Percentiles rank a stretch among this genome's conserved stretches.
These are phyloP conservation scores for Suhomyces sp. DNA, from an alignment of 805 yeast genomes.

Conservation along the genomic window DNA sequence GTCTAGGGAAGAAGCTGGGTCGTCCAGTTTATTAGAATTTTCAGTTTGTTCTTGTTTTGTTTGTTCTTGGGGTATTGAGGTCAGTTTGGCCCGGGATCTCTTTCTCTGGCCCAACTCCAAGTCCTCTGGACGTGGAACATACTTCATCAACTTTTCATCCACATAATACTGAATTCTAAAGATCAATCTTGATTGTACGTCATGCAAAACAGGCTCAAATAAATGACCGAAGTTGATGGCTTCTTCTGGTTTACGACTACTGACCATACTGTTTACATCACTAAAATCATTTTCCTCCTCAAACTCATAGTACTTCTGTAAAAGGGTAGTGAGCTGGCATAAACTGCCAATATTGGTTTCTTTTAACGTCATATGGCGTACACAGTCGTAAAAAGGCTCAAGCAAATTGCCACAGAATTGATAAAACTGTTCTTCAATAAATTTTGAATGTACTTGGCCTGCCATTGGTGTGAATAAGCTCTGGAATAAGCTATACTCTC, in stretches of 20 bases:
- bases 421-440: constrained; percentile 35
- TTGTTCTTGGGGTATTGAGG: neutral
- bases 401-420: constrained; percentile 61
- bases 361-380: constrained; percentile 64
- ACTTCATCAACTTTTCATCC: constrained; percentile 63
- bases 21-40: neutral
- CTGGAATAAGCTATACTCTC: constrained; percentile 59
- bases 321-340: constrained; percentile 70
- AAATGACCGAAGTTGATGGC: constrained; percentile 52
- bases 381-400: constrained; percentile 73
- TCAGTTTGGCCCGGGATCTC: neutral
- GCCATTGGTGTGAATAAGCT: constrained; percentile 40
- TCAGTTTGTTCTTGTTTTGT: neutral
- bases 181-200: constrained; percentile 75
- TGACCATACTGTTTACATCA: neutral
- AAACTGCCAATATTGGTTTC: constrained; percentile 66
- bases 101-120: constrained; percentile 49
- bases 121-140: constrained; percentile 66
- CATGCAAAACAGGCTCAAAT: constrained; percentile 69
- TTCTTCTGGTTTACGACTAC: constrained; percentile 14
- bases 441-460: neutral
- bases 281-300: constrained; percentile 36
- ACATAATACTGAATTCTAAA: constrained; percentile 74
- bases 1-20: constrained; percentile 17
- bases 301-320: constrained; percentile 64